phyloP scores from a whole-genome alignment of 1,284 basidiomycete genomes.

The Xanthoconium separans region DNA sequence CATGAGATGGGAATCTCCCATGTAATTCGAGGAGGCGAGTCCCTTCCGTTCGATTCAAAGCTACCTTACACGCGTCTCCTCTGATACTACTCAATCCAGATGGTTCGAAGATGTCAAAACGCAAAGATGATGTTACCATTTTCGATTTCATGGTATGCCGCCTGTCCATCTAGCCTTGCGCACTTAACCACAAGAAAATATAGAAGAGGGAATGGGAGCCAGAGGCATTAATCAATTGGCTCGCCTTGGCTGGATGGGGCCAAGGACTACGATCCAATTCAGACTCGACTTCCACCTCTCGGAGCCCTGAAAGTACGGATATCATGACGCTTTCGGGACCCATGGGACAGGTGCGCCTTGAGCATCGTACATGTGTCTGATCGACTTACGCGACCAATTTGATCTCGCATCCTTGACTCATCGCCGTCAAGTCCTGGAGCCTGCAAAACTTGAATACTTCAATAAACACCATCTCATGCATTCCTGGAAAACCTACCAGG shows the following conservation, averaged over 20 bases:
- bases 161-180: neutral
- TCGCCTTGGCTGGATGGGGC: slow-evolving; percentile 93
- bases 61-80: no score
- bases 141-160: slow-evolving; percentile 76
- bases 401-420: slow-evolving; percentile 72
- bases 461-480: slow-evolving; percentile 76
- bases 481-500: slow-evolving; percentile 42
- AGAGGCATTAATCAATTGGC: slow-evolving; percentile 87
- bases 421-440: slow-evolving; percentile 71
- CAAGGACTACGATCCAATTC: slow-evolving; percentile 12
- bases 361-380: neutral
- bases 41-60: neutral
- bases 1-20: slow-evolving; percentile 95
- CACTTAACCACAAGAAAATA: neutral
- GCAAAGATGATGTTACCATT: slow-evolving; percentile 87
- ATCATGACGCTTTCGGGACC: slow-evolving; percentile 67
- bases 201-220: slow-evolving; percentile 86
- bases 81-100: slow-evolving; percentile 87
- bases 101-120: slow-evolving; percentile 93
- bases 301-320: slow-evolving; percentile 62
- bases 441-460: slow-evolving; percentile 68
- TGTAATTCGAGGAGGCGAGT: slow-evolving; percentile 87
- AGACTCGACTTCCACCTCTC: slow-evolving; percentile 23
- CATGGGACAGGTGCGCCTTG: slow-evolving; percentile 50
- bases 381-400: slow-evolving; percentile 45